These are phyloP conservation scores for Cryptococcus hybrid DNA, from an alignment of 1,284 basidiomycete genomes.

Conservation along the genomic window DNA sequence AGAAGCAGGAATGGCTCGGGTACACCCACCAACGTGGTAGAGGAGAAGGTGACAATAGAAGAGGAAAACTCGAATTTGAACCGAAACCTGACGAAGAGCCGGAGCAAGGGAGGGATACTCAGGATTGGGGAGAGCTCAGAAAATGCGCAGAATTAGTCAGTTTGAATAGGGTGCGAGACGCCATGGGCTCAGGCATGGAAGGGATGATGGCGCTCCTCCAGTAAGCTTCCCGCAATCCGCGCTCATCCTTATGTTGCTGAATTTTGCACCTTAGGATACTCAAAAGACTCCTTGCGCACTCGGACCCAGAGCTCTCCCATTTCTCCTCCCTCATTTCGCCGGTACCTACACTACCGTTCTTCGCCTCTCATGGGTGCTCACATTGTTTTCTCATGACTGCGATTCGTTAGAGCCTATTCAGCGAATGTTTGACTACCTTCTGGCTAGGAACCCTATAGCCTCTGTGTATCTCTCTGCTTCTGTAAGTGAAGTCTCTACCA, in stretches of 20 bases:
- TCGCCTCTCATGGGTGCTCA: slow-evolving; percentile 87
- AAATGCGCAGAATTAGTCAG: slow-evolving; percentile 59
- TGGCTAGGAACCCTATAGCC: slow-evolving; percentile 74
- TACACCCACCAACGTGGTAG: no score
- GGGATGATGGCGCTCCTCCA: slow-evolving; percentile 79
- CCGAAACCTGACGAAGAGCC: no score
- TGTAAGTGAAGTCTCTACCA: not conserved
- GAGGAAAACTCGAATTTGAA: no score
- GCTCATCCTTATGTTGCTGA: not conserved
- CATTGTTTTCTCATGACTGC: slow-evolving; percentile 86
- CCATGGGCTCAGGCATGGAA: slow-evolving; percentile 80
- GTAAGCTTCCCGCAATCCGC: slow-evolving; percentile 48
- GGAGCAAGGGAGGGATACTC: slow-evolving; percentile 27
- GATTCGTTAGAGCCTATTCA: slow-evolving; percentile 79
- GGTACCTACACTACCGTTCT: slow-evolving; percentile 51
- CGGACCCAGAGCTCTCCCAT: slow-evolving; percentile 67
- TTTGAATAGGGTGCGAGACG: slow-evolving; percentile 77
- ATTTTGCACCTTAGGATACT: slow-evolving; percentile 56
- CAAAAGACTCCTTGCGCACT: slow-evolving; percentile 64
- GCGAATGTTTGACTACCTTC: slow-evolving; percentile 82
- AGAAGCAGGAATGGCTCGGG: no score
- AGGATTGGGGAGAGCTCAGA: slow-evolving; percentile 62
- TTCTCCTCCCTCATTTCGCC: slow-evolving; percentile 49
- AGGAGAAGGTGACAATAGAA: no score
- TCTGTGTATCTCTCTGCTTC: slow-evolving; percentile 65